These are phyloP conservation scores for Apiotrichum akiyoshidainum DNA, from an alignment of 1,284 basidiomycete genomes.

Conservation along the genomic window DNA sequence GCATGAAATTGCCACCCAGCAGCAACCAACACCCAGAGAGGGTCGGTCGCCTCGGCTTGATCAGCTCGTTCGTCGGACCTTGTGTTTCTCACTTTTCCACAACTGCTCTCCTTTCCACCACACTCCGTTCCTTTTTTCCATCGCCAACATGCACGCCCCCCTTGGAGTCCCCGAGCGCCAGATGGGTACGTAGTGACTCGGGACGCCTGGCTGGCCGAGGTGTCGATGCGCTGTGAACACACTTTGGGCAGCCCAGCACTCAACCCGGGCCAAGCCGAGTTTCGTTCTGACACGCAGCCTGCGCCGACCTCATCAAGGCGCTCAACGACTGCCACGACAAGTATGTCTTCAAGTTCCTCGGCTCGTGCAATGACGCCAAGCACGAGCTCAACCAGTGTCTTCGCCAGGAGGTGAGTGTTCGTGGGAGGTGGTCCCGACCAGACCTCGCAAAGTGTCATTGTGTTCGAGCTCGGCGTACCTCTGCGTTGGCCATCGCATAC, in stretches of 20 bases:
- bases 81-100: not conserved
- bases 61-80: too few species aligned
- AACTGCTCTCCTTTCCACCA: not conserved
- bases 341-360: conserved; percentile 32
- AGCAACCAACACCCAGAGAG: too few species aligned
- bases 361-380: conserved; percentile 67
- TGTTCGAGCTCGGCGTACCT: not conserved
- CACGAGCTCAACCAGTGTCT: conserved; percentile 69
- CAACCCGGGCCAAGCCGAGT: not conserved
- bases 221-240: too few species aligned
- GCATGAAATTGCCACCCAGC: too few species aligned
- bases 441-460: not conserved
- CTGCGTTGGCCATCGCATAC: not conserved
- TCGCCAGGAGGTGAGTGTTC: conserved; percentile 63
- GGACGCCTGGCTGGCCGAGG: not conserved
- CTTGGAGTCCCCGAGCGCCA: conserved; percentile 43
- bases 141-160: conserved; percentile 41
- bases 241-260: not conserved
- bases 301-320: conserved; percentile 45
- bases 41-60: too few species aligned
- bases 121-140: too few species aligned
- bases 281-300: conserved; percentile 25
- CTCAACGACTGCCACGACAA: conserved; percentile 45
- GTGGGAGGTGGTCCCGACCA: not conserved
- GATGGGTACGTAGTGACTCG: conserved; percentile 30